Evolutionary conservation across 768 basidiomycete genomes (phyloP).

Genomic region (Imleria badia): DNA sequence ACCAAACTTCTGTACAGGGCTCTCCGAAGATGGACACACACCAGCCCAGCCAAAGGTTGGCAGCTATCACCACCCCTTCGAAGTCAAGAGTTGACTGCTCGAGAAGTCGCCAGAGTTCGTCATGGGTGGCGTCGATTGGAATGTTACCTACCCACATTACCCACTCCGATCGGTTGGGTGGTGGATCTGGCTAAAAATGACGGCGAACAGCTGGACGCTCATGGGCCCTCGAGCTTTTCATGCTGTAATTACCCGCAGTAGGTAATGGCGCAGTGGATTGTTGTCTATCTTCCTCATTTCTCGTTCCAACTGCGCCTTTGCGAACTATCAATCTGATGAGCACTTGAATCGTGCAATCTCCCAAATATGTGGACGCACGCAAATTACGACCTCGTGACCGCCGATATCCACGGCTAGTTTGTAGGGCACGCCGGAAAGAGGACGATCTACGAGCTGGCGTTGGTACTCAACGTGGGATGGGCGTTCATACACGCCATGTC

Average conservation of each 20-base stretch:
- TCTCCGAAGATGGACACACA: neutral
- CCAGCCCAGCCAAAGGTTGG: neutral
- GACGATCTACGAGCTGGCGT: conserved; percentile 91
- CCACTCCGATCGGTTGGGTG: conserved; percentile 80
- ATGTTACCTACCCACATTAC: conserved; percentile 98
- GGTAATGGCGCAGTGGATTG: conserved; percentile 50
- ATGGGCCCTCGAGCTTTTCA: no score
- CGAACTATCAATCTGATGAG: conserved; percentile 74
- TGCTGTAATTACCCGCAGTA: no score
- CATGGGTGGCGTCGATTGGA: conserved; percentile 75
- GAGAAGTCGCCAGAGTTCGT: conserved; percentile 88
- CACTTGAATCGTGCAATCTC: conserved; percentile 66
- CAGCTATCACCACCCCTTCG: no score
- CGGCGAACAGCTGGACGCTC: conserved; percentile 44
- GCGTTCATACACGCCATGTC: conserved; percentile 84
- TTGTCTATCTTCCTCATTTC: conserved; percentile 88
- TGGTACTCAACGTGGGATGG: conserved; percentile 84
- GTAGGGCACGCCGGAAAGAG: conserved; percentile 74
- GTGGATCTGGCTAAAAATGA: conserved; percentile 68
- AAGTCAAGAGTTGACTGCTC: conserved; percentile 36
- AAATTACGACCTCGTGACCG: conserved; percentile 69
- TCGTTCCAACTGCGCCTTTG: conserved; percentile 93
- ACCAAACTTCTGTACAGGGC: conserved; percentile 2
- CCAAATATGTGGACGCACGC: conserved; percentile 70
- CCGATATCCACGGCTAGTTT: conserved; percentile 76